Conservation (phyloP, 106 monocot genomes). For the Dendrobium huoshanense region DNA sequence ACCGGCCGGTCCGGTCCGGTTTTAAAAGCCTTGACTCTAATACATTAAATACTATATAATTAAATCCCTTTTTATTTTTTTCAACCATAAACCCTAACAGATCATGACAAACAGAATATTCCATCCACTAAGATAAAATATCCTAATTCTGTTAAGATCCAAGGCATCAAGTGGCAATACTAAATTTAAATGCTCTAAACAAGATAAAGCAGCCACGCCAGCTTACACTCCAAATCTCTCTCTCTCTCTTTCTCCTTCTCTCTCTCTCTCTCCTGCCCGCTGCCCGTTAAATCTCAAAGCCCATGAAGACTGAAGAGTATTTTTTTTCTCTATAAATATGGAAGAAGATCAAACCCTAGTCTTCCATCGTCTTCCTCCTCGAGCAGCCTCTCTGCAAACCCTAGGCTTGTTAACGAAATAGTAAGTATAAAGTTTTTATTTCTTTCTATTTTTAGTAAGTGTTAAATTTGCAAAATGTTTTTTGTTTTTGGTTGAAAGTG, state of each 20-base stretch:
- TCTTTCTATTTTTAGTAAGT: background rate
- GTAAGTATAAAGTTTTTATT: background rate
- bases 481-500: background rate
- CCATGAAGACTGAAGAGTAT: background rate
- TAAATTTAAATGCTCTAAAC: background rate
- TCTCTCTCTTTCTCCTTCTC: background rate
- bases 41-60: no score
- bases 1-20: no score
- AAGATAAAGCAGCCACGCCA: background rate
- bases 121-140: background rate
- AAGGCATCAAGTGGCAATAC: background rate
- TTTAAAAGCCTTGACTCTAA: no score
- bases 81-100: no score
- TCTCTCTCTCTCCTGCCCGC: background rate
- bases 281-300: background rate
- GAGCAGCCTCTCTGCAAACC: background rate
- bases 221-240: background rate
- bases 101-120: no score
- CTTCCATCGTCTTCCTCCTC: background rate
- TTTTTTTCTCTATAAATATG: background rate
- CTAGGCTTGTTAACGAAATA: background rate
- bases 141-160: background rate
- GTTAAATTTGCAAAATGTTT: background rate
- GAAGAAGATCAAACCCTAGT: background rate
- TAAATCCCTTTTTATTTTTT: no score